Conservation (phyloP, 495 filamentous ascomycete species). For the Neurospora hispaniola region DNA sequence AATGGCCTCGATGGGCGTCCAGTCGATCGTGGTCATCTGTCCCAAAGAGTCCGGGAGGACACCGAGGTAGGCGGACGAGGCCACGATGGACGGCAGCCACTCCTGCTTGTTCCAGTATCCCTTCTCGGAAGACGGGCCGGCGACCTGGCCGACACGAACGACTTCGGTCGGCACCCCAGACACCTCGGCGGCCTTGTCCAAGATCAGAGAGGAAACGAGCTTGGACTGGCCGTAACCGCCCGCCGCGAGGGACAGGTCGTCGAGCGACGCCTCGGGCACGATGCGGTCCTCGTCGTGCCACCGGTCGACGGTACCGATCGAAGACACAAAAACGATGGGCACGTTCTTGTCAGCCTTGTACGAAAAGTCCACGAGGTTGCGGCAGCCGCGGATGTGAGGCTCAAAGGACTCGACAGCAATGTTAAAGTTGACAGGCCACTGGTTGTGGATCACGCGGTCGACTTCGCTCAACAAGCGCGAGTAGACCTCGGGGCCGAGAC, state of each 20-base stretch:
- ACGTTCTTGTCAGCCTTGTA: slow-evolving; percentile 29
- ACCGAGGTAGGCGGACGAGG: slow-evolving; percentile 31
- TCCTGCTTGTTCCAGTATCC: slow-evolving; percentile 47
- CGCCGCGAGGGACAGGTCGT: slow-evolving; percentile 25
- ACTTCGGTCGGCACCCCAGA: slow-evolving; percentile 34
- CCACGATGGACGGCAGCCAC: slow-evolving; percentile 46
- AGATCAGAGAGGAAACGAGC: slow-evolving; percentile 39
- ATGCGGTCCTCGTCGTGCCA: slow-evolving; percentile 13
- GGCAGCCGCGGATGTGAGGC: slow-evolving; percentile 42
- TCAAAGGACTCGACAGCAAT: slow-evolving; percentile 43
- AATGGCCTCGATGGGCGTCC: slow-evolving; percentile 42
- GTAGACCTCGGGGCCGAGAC: slow-evolving; percentile 29
- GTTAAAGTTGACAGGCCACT: slow-evolving; percentile 57
- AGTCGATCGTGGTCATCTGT: slow-evolving; percentile 35
- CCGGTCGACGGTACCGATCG: slow-evolving; percentile 34
- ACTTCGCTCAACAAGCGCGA: slow-evolving; percentile 24
- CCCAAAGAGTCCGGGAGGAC: slow-evolving; percentile 31
- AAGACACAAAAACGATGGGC: slow-evolving; percentile 46
- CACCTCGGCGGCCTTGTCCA: slow-evolving; percentile 29
- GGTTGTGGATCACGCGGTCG: slow-evolving; percentile 49
- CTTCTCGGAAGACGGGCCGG: slow-evolving; percentile 32
- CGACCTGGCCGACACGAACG: slow-evolving; percentile 48
- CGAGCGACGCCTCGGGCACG: slow-evolving; percentile 37
- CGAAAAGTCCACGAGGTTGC: slow-evolving; percentile 43
- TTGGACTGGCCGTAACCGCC: slow-evolving; percentile 51